Conservation (phyloP, 2,329 filamentous ascomycete genomes). For the Atkinsonella texensis region DNA sequence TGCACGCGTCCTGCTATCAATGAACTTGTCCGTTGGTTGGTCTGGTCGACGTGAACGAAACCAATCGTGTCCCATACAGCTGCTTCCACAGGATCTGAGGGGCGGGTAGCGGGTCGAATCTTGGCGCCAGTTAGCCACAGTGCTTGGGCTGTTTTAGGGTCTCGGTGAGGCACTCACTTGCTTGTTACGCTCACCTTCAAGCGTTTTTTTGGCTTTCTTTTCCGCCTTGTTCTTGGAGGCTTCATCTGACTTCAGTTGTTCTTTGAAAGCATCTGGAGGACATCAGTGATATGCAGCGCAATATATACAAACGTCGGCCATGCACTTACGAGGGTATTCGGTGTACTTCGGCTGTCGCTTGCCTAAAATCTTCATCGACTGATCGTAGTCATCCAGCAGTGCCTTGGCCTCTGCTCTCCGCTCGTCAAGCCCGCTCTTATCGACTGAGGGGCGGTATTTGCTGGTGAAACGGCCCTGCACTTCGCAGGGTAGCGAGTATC, state of each 20-base stretch:
- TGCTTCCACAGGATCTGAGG: slow-evolving; percentile 32
- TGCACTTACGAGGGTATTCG: slow-evolving; percentile 28
- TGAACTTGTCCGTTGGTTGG: slow-evolving; percentile 23
- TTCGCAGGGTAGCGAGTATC: slow-evolving; percentile 29
- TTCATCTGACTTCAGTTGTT: slow-evolving; percentile 34
- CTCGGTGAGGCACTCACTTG: slow-evolving; percentile 20
- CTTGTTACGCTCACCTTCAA: slow-evolving; percentile 27
- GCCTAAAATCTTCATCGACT: slow-evolving; percentile 28
- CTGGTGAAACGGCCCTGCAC: slow-evolving; percentile 30
- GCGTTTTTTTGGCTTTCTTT: slow-evolving; percentile 31
- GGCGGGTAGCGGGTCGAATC: slow-evolving; percentile 31
- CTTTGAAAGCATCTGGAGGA: slow-evolving; percentile 28
- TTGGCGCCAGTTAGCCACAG: slow-evolving; percentile 7
- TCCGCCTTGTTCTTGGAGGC: slow-evolving; percentile 33
- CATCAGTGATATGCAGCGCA: neutral
- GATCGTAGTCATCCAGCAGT: slow-evolving; percentile 29
- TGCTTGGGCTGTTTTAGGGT: neutral
- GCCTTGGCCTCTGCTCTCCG: slow-evolving; percentile 27
- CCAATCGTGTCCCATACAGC: slow-evolving; percentile 42
- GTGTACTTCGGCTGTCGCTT: slow-evolving; percentile 34
- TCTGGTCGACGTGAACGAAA: slow-evolving; percentile 34
- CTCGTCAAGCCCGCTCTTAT: slow-evolving; percentile 29
- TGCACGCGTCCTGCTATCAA: slow-evolving; percentile 36
- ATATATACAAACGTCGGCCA: neutral
- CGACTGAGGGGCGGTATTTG: slow-evolving; percentile 27